phyloP scores from a whole-genome alignment of 2,329 filamentous ascomycete genomes.

The Penicillium digitatum region DNA sequence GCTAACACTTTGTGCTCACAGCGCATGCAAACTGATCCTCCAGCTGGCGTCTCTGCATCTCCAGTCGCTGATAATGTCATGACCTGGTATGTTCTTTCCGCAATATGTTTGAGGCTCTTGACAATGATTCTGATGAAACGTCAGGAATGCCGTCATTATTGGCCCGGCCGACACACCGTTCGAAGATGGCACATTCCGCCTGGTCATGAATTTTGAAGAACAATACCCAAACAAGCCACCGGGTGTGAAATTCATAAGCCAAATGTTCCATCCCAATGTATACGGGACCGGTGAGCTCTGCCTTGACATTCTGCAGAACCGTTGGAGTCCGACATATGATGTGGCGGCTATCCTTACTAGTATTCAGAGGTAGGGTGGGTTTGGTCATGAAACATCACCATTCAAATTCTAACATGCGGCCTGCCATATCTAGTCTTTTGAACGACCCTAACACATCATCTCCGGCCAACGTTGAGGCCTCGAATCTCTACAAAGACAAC shows the following conservation, averaged over 20 bases:
- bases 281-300: conserved; percentile 96
- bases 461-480: conserved; percentile 95
- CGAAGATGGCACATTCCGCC: conserved; percentile 93
- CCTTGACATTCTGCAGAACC: conserved; percentile 92
- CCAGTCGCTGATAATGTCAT: conserved; percentile 65
- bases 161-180: conserved; percentile 95
- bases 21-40: conserved; percentile 99
- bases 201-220: conserved; percentile 99
- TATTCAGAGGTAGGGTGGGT: conserved; percentile 75
- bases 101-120: neutral
- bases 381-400: neutral
- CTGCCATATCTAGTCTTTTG: conserved; percentile 61
- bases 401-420: conserved; percentile 1
- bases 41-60: conserved; percentile 91
- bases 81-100: conserved; percentile 31
- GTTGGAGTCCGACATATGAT: conserved; percentile 98
- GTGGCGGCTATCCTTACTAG: conserved; percentile 95
- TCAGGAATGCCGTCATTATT: conserved; percentile 97
- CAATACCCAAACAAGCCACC: conserved; percentile 98
- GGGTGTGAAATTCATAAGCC: conserved; percentile 95
- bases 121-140: conserved; percentile 7
- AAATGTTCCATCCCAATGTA: conserved; percentile 99
- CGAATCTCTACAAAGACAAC: conserved; percentile 97
- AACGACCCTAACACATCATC: conserved; percentile 99
- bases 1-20: conserved; percentile 39